Conservation (phyloP, 169 alveolate genomes). For the Besnoitia besnoiti region DNA sequence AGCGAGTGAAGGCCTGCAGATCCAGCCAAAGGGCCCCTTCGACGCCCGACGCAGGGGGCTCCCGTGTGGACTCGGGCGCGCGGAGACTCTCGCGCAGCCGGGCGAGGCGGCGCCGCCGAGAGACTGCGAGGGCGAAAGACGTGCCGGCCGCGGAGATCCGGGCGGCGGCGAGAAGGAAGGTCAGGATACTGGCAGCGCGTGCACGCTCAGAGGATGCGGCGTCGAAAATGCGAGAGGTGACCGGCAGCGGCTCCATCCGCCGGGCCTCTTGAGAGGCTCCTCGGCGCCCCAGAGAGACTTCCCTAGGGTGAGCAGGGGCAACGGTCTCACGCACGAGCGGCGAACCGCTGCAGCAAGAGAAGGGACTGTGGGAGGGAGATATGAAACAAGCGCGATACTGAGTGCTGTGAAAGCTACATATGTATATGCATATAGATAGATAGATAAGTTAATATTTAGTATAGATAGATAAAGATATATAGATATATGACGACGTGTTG, state of each 20-base stretch:
- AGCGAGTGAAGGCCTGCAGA: not conserved
- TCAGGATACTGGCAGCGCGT: not conserved
- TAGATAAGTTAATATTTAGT: too few relatives aligned
- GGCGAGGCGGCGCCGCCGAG: not conserved
- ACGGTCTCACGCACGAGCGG: too few relatives aligned
- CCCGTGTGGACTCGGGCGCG: too few relatives aligned
- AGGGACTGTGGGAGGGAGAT: too few relatives aligned
- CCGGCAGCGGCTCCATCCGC: not conserved
- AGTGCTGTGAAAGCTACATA: too few relatives aligned
- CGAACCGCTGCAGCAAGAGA: too few relatives aligned
- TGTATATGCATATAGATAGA: too few relatives aligned
- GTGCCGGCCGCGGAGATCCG: not conserved
- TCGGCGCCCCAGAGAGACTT: slow-evolving; percentile 23
- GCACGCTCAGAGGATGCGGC: not conserved
- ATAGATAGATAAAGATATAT: too few relatives aligned
- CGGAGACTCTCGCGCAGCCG: not conserved
- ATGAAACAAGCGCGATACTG: too few relatives aligned
- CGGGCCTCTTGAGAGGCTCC: not conserved
- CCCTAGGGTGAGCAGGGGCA: not conserved
- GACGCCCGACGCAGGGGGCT: not conserved
- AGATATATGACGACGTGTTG: too few relatives aligned
- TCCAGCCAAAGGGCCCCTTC: not conserved
- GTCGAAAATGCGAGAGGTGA: not conserved
- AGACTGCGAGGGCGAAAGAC: not conserved
- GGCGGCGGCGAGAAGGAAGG: not conserved